Conservation (phyloP, 345 rosid species). For the Aquilaria malaccensis region DNA sequence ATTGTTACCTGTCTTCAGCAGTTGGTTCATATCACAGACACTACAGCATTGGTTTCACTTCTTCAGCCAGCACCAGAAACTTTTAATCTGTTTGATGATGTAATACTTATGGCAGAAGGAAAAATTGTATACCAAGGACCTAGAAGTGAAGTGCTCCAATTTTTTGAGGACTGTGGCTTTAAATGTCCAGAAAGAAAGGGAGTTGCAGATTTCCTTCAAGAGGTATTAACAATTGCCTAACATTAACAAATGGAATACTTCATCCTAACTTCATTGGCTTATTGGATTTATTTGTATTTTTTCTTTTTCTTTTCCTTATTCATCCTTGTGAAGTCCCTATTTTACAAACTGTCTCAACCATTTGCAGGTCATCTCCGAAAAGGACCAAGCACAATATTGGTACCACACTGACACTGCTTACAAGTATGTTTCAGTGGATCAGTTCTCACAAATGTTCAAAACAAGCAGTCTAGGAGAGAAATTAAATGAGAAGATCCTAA, state of each 20-base stretch:
- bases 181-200: constrained; percentile 49
- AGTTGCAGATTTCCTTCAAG: constrained; percentile 48
- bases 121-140: constrained; percentile 49
- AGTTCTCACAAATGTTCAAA: constrained; percentile 24
- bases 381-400: constrained; percentile 52
- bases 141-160: constrained; percentile 25
- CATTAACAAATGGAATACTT: background rate
- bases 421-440: constrained; percentile 27
- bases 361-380: constrained; percentile 37
- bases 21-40: constrained; percentile 31
- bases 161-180: constrained; percentile 51
- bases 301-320: background rate
- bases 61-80: constrained; percentile 66
- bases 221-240: constrained; percentile 16
- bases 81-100: constrained; percentile 49
- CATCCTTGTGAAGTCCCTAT: constrained; percentile 1
- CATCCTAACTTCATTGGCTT: too few relatives aligned
- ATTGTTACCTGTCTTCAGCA: constrained; percentile 44
- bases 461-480: constrained; percentile 19
- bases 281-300: background rate
- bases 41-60: constrained; percentile 44
- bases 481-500: constrained; percentile 23
- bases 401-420: constrained; percentile 20
- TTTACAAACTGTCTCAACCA: background rate
- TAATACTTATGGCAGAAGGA: constrained; percentile 50